These are phyloP conservation scores for Bryum argenteum DNA, from an alignment of 225 moss, liverwort and hornwort genomes.

Conservation along the genomic window DNA sequence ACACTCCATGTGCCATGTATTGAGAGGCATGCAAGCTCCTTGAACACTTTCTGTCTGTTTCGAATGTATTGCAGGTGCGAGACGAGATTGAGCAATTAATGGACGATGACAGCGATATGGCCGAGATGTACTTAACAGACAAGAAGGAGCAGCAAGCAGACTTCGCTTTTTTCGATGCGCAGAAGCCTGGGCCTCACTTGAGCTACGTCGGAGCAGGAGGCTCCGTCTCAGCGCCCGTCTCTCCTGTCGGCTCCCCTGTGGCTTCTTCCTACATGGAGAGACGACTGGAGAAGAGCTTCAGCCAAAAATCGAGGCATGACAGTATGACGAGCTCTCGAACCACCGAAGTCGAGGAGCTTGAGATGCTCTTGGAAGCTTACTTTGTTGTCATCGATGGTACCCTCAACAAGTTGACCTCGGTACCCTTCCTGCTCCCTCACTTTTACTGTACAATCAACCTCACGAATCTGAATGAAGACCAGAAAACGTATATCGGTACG, in stretches of 20 bases:
- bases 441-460: not conserved
- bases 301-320: slow-evolving; percentile 66
- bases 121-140: slow-evolving; percentile 92
- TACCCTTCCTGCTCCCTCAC: slow-evolving; percentile 24
- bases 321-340: slow-evolving; percentile 66
- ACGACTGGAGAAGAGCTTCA: slow-evolving; percentile 67
- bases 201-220: slow-evolving; percentile 57
- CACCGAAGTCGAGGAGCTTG: slow-evolving; percentile 90
- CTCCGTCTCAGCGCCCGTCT: slow-evolving; percentile 88
- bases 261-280: slow-evolving; percentile 48
- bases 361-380: slow-evolving; percentile 99
- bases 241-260: slow-evolving; percentile 79
- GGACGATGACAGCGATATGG: slow-evolving; percentile 99
- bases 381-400: slow-evolving; percentile 97
- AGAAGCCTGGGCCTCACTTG: slow-evolving; percentile 49
- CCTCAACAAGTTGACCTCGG: slow-evolving; percentile 91
- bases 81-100: slow-evolving; percentile 97
- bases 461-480: no score
- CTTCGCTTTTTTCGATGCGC: slow-evolving; percentile 42
- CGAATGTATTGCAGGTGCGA: slow-evolving; percentile 47
- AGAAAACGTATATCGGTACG: no score
- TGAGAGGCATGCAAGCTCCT: no score
- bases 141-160: slow-evolving; percentile 65
- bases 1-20: no score
- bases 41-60: no score